Conservation (phyloP, 805 yeast species). For the Saccharomycopsis sp. region DNA sequence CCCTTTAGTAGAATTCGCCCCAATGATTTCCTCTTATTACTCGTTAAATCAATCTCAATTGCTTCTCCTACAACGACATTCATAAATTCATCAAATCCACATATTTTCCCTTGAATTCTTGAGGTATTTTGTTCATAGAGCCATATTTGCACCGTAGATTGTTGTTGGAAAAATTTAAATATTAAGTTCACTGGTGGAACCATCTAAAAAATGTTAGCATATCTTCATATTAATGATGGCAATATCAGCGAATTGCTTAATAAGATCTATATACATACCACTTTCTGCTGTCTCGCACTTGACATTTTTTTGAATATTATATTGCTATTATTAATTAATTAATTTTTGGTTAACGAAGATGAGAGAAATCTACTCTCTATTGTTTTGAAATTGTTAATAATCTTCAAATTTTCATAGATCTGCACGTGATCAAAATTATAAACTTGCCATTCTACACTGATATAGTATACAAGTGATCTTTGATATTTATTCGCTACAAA, state of each 20-base stretch:
- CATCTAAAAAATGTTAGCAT: slow-evolving; percentile 31
- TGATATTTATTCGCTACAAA: no score
- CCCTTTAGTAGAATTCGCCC: slow-evolving; percentile 85
- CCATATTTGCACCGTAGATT: slow-evolving; percentile 78
- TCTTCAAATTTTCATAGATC: no score
- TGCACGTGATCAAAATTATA: no score
- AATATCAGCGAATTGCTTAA: not conserved
- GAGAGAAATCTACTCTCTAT: no score
- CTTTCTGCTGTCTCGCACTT: slow-evolving; percentile 35
- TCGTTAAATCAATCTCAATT: slow-evolving; percentile 55
- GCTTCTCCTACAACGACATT: slow-evolving; percentile 63
- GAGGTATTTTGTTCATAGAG: slow-evolving; percentile 74
- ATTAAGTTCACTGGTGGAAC: slow-evolving; percentile 91
- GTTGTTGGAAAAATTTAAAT: slow-evolving; percentile 80
- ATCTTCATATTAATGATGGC: not conserved
- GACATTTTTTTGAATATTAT: not conserved
- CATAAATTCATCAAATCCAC: slow-evolving; percentile 98
- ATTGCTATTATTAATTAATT: no score
- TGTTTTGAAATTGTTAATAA: no score
- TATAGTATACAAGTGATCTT: no score
- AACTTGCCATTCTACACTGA: no score
- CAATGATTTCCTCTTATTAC: slow-evolving; percentile 33
- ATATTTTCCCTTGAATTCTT: slow-evolving; percentile 73
- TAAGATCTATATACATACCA: slow-evolving; percentile 28
- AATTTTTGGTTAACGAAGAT: no score